phyloP scores from a whole-genome alignment of 495 filamentous ascomycete genomes.

The Aspergillus campestris region DNA sequence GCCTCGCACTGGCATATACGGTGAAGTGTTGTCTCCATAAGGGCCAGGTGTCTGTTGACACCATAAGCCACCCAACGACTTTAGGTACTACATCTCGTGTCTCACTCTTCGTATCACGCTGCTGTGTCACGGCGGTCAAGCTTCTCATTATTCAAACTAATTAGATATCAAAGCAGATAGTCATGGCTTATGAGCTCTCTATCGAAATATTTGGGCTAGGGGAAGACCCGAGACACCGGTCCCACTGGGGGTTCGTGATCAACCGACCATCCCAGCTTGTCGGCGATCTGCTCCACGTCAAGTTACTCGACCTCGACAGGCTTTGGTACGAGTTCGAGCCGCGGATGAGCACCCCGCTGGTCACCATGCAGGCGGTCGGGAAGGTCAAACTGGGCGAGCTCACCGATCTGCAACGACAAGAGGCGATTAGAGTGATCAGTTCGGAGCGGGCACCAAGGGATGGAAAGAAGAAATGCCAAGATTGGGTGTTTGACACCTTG shows the following conservation, averaged over 20 bases:
- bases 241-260: conserved; percentile 21
- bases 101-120: no score
- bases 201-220: conserved; percentile 16
- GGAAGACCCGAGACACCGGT: conserved; percentile 12
- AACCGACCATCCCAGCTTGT: conserved; percentile 10
- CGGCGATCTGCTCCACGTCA: conserved; percentile 20
- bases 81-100: no score
- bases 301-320: conserved; percentile 9
- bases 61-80: no score
- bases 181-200: conserved; percentile 10
- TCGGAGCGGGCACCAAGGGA: conserved; percentile 11
- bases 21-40: no score
- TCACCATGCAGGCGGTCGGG: conserved; percentile 6
- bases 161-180: no score
- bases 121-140: no score
- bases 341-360: conserved; percentile 5
- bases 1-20: no score
- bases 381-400: conserved; percentile 8
- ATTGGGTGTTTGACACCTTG: conserved; percentile 19
- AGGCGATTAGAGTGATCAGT: conserved; percentile 12
- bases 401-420: conserved; percentile 4
- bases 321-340: conserved; percentile 11
- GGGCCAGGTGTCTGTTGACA: no score
- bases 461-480: conserved; percentile 14
- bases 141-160: no score